A percentile compares a stretch with the other conserved stretches of the same genome.
These are phyloP conservation scores for Pseudogymnoascus verrucosus DNA, from an alignment of 2,329 filamentous ascomycete genomes.

Conservation along the genomic window DNA sequence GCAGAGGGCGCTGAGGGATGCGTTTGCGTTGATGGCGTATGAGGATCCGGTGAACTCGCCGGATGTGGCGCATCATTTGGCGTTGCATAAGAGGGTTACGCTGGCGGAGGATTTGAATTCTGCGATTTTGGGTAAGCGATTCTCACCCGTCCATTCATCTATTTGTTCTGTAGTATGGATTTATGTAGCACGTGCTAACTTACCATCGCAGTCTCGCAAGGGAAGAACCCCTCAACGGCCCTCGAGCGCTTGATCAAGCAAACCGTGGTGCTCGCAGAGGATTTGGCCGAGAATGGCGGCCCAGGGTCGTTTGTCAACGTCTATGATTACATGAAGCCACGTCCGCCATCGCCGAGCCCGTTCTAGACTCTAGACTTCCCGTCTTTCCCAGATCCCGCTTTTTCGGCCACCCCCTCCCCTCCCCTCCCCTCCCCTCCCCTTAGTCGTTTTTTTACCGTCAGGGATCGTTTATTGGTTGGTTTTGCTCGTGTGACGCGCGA, in stretches of 20 bases:
- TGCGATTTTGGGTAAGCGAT: slow-evolving; percentile 71
- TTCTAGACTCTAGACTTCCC: neutral
- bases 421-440: no score
- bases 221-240: slow-evolving; percentile 79
- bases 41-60: slow-evolving; percentile 67
- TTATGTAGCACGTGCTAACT: slow-evolving; percentile 23
- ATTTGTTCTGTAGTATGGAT: neutral
- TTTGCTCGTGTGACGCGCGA: neutral
- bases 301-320: slow-evolving; percentile 77
- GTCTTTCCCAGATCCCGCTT: neutral
- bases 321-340: slow-evolving; percentile 35
- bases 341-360: neutral
- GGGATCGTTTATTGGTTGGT: neutral
- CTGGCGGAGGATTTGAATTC: slow-evolving; percentile 93
- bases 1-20: slow-evolving; percentile 67
- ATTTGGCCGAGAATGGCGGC: slow-evolving; percentile 70
- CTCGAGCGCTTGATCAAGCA: slow-evolving; percentile 81
- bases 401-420: no score
- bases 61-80: slow-evolving; percentile 69
- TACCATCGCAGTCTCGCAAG: slow-evolving; percentile 62
- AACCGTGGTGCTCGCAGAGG: slow-evolving; percentile 76
- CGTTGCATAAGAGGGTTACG: slow-evolving; percentile 62
- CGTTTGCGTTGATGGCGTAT: slow-evolving; percentile 85
- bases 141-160: slow-evolving; percentile 5
- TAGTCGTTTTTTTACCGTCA: neutral